phyloP scores from a whole-genome alignment of 2,329 filamentous ascomycete genomes.

The Septoria linicola region DNA sequence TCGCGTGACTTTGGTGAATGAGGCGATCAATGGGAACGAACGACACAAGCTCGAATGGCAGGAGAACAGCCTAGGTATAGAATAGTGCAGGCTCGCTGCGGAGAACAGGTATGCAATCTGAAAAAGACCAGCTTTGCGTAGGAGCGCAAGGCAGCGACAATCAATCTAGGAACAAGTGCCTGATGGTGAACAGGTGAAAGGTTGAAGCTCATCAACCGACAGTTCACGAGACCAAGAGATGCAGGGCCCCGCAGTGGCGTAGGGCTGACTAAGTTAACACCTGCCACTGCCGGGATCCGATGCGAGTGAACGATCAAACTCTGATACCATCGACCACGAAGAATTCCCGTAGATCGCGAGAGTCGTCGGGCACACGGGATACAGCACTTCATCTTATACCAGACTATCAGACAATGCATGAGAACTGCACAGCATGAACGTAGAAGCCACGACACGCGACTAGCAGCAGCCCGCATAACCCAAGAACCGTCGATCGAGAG shows the following conservation, averaged over 20 bases:
- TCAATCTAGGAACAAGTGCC: background rate
- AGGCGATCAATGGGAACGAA: constrained; percentile 6
- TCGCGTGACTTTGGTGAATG: constrained; percentile 18
- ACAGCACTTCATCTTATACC: too few species aligned
- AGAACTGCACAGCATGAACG: too few species aligned
- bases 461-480: too few species aligned
- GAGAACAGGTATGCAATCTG: background rate
- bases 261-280: constrained; percentile 3
- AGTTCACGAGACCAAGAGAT: too few species aligned
- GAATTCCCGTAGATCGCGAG: too few species aligned
- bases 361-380: too few species aligned
- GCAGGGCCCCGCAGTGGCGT: background rate
- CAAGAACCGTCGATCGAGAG: background rate
- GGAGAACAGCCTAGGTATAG: constrained; percentile 2
- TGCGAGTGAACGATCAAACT: too few species aligned
- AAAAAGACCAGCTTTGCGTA: constrained; percentile 1
- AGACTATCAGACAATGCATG: too few species aligned
- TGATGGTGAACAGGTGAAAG: too few species aligned
- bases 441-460: too few species aligned
- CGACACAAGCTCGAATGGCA: background rate
- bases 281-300: too few species aligned
- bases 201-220: background rate
- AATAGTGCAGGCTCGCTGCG: background rate
- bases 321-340: too few species aligned
- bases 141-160: constrained; percentile 10